Evolutionary conservation across 768 basidiomycete genomes (phyloP), one percentile per base, ranked within the genome.

Genomic region (Austroboletus eburneus): DNA sequence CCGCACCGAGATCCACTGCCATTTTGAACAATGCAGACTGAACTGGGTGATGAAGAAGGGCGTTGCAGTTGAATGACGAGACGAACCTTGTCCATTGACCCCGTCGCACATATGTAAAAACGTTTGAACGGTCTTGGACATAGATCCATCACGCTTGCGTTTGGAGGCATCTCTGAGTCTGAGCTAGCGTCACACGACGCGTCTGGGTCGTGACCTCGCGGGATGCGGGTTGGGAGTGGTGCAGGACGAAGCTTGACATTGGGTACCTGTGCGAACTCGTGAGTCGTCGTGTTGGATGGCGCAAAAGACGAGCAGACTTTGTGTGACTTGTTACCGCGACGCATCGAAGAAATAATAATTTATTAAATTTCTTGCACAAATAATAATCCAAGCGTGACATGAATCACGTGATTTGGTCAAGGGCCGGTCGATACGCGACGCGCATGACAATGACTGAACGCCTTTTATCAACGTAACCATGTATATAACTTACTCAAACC

Each of bases 171-270:
- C 53, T 80, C 81, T 3, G 72, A 78, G 51, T 82, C 77, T 68
- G 69, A 43, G 67, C 76, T 69, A 64, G 67, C 49, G 63, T 73
- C 48, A 32, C 39, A 65, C 62, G 51, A 67, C 71, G 39, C 45
- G 64, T 61, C 41, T 48, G 50, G 45, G 42, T 58, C 52, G 9
- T 34, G 33, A 17, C 20, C 47, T 55, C 43, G 47, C 0, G 42
- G 18, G 1, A 38, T 59, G 58, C 51, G 48, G 59, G 50, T 39
- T 56, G 63, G 50, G 27, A 65, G 64, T 46, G 72, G 73, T 12
- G 79, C 80, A 3, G 87, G 87, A 17, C 88, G 80, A 50, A 91
- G 76, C 52, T 84, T 88, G 51, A 90, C 88, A 70, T 85, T 85
- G 3, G 88, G 87, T 14, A 91, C 87, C 87, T 90, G 49, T 22